phyloP scores from a whole-genome alignment of 2,329 filamentous ascomycete species.

The Falciphora oryzae region DNA sequence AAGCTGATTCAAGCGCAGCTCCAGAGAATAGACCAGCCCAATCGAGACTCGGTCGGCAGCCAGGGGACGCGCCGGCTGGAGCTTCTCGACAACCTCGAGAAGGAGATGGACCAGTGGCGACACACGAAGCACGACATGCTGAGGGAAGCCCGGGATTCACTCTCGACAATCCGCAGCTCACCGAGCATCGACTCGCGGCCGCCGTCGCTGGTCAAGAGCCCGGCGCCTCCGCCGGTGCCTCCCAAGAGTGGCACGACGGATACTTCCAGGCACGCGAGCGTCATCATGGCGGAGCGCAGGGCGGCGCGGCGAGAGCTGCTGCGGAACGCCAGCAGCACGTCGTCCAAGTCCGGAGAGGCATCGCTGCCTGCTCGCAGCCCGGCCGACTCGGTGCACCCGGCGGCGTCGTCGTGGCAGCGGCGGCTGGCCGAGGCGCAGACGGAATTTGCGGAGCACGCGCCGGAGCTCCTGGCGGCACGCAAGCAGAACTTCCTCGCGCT shows the following conservation, averaged over 20 bases:
- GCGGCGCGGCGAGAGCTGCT: conserved; percentile 32
- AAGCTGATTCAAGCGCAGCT: conserved; percentile 47
- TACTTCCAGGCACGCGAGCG: neutral
- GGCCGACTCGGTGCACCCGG: conserved; percentile 20
- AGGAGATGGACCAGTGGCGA: conserved; percentile 59
- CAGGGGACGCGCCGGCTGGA: conserved; percentile 35
- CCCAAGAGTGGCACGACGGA: neutral
- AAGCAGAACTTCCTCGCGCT: conserved; percentile 35
- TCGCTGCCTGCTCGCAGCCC: conserved; percentile 18
- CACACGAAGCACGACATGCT: conserved; percentile 46
- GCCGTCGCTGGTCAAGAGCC: conserved; percentile 18
- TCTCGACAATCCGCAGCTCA: conserved; percentile 38
- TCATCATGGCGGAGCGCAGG: conserved; percentile 28
- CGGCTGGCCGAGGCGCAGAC: conserved; percentile 39
- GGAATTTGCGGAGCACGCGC: conserved; percentile 37
- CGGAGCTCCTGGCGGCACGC: conserved; percentile 29
- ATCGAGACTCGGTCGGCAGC: conserved; percentile 23
- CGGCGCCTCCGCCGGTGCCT: neutral
- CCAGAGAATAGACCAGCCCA: conserved; percentile 38
- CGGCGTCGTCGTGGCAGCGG: conserved; percentile 37
- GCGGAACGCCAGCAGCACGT: conserved; percentile 22
- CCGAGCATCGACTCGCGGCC: conserved; percentile 27
- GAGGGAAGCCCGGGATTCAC: conserved; percentile 36
- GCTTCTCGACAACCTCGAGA: conserved; percentile 53
- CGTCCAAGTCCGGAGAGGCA: conserved; percentile 21